Conservation (phyloP, 2,329 filamentous ascomycete species). For the Beauveria bassiana region DNA sequence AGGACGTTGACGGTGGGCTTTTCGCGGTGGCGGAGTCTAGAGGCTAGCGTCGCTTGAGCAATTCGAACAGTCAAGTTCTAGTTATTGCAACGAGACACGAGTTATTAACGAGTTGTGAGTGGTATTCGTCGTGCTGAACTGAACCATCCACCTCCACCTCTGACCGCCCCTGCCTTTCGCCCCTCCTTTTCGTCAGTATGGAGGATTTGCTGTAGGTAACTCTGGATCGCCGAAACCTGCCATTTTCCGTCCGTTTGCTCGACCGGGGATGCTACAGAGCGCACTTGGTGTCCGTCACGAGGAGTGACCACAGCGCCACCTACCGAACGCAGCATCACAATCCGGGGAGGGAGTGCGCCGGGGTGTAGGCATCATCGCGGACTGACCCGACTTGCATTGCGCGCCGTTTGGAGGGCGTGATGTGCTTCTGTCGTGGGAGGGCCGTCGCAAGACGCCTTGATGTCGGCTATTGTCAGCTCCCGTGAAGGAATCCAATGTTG, state of each 20-base stretch:
- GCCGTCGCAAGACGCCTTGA: background rate
- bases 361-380: background rate
- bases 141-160: background rate
- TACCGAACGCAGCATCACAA: background rate
- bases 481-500: background rate
- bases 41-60: slow-evolving; percentile 3
- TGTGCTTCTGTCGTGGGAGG: background rate
- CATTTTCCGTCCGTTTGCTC: background rate
- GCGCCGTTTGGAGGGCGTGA: too few species aligned
- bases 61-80: background rate
- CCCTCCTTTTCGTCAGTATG: background rate
- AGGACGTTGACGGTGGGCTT: background rate
- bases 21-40: background rate
- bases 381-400: background rate
- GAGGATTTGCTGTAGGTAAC: background rate
- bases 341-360: background rate
- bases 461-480: background rate
- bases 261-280: background rate
- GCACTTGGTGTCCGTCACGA: slow-evolving; percentile 3
- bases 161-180: background rate
- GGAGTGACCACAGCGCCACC: background rate
- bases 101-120: background rate
- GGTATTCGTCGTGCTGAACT: background rate
- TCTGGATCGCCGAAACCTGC: background rate
- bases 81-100: background rate